Conservation (phyloP, 495 filamentous ascomycete genomes). For the Penicillium waksmanii region DNA sequence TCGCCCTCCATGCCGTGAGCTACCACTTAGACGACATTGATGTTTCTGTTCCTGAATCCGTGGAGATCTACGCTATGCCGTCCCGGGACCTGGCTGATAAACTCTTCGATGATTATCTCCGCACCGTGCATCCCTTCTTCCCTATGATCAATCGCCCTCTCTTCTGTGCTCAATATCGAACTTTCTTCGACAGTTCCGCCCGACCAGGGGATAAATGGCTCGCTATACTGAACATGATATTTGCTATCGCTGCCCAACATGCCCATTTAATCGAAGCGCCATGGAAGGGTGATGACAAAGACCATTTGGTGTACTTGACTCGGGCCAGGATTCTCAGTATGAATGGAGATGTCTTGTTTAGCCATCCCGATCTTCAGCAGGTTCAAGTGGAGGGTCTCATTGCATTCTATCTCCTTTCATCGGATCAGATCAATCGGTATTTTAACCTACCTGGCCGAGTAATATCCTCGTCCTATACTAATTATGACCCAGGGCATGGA, state of each 20-base stretch:
- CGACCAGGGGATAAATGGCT: slow-evolving; percentile 59
- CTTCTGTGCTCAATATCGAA: slow-evolving; percentile 49
- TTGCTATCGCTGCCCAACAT: slow-evolving; percentile 65
- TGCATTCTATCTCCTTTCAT: slow-evolving; percentile 63
- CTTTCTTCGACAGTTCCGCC: slow-evolving; percentile 44
- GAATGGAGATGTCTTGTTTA: slow-evolving; percentile 55
- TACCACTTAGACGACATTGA: slow-evolving; percentile 65
- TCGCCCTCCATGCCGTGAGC: slow-evolving; percentile 47
- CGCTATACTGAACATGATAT: slow-evolving; percentile 66
- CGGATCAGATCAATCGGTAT: slow-evolving; percentile 67
- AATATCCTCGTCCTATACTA: neutral
- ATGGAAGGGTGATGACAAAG: slow-evolving; percentile 53
- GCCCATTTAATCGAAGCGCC: slow-evolving; percentile 56
- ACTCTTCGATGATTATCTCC: slow-evolving; percentile 60
- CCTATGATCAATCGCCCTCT: slow-evolving; percentile 61
- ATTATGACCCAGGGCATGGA: slow-evolving; percentile 60
- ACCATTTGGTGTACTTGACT: slow-evolving; percentile 50
- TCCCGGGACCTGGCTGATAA: slow-evolving; percentile 54
- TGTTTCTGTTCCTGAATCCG: slow-evolving; percentile 48
- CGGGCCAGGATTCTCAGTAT: slow-evolving; percentile 63
- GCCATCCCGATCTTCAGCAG: slow-evolving; percentile 64
- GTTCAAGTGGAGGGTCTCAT: slow-evolving; percentile 63
- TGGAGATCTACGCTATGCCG: slow-evolving; percentile 60
- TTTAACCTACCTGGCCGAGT: slow-evolving; percentile 1
- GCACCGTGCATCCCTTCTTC: slow-evolving; percentile 61